phyloP scores from a whole-genome alignment of 2,329 filamentous ascomycete genomes.

The Scopulariopsis brevicaulis region DNA sequence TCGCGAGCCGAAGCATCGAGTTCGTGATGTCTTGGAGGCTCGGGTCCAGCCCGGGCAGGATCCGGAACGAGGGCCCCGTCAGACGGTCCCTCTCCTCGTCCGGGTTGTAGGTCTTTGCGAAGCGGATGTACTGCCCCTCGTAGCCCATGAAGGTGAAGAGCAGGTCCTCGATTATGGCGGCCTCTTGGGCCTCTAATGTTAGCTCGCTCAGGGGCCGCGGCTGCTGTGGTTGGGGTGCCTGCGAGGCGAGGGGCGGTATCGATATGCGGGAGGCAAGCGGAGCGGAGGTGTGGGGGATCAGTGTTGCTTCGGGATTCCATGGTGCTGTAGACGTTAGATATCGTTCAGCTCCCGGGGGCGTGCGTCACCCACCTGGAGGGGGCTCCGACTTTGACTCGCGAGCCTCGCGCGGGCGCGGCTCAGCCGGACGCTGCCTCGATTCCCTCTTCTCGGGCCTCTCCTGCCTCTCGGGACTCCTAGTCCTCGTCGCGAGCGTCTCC shows the following conservation, averaged over 20 bases:
- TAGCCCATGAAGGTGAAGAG: conserved; percentile 96
- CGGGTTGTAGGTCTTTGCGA: conserved; percentile 71
- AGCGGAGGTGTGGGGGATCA: conserved; percentile 55
- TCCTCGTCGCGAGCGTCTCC: conserved; percentile 49
- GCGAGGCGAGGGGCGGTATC: conserved; percentile 60
- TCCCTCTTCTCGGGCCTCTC: conserved; percentile 19
- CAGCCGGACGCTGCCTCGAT: conserved; percentile 28
- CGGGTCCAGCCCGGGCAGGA: conserved; percentile 76
- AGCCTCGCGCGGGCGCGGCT: conserved; percentile 30
- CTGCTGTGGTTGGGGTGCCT: conserved; percentile 63
- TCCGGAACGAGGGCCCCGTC: conserved; percentile 68
- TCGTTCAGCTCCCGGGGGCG: background rate
- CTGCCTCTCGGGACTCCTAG: conserved; percentile 45
- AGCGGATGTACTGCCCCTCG: conserved; percentile 95
- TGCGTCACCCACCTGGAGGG: conserved; percentile 30
- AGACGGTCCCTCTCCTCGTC: conserved; percentile 77
- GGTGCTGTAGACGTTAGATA: conserved; percentile 20
- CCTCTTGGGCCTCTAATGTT: conserved; percentile 72
- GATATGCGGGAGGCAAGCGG: conserved; percentile 60
- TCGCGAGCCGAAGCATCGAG: conserved; percentile 89
- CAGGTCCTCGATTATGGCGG: conserved; percentile 77
- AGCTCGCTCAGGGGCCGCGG: conserved; percentile 60
- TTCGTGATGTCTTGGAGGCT: conserved; percentile 78
- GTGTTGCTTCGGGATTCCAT: conserved; percentile 73
- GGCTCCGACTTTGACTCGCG: conserved; percentile 36